phyloP scores from a whole-genome alignment of 83 land plant species.

The Larix sibirica region DNA sequence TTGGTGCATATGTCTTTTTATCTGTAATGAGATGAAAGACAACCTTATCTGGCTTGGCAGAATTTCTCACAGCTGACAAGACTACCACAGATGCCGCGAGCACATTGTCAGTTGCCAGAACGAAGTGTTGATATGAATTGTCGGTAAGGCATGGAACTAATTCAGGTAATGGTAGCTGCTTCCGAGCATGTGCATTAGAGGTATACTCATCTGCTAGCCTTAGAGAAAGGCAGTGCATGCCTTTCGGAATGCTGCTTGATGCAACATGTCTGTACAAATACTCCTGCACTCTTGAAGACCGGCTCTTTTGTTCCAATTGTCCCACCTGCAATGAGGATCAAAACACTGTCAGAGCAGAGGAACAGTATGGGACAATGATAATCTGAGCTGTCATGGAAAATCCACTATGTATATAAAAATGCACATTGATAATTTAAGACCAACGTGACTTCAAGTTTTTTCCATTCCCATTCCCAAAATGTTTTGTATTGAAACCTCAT shows the following conservation, averaged over 20 bases:
- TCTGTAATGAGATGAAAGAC: slow-evolving; percentile 92
- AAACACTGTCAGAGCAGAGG: background rate
- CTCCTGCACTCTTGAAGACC: slow-evolving; percentile 79
- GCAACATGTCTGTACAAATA: slow-evolving; percentile 90
- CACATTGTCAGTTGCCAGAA: slow-evolving; percentile 91
- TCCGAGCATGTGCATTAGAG: slow-evolving; percentile 81
- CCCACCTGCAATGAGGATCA: slow-evolving; percentile 40
- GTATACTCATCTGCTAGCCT: slow-evolving; percentile 84
- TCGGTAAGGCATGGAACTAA: slow-evolving; percentile 73
- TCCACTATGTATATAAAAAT: background rate
- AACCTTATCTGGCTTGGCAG: slow-evolving; percentile 54
- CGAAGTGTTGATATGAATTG: slow-evolving; percentile 70
- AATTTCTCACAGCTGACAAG: slow-evolving; percentile 63
- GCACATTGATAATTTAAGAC: background rate
- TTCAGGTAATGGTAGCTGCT: slow-evolving; percentile 78
- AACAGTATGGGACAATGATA: background rate
- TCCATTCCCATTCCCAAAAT: slow-evolving; percentile 1
- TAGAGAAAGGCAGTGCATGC: slow-evolving; percentile 82
- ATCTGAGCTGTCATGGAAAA: background rate
- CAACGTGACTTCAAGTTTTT: background rate
- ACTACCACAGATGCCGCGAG: slow-evolving; percentile 90
- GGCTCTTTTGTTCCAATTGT: slow-evolving; percentile 57
- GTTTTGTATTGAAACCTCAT: background rate
- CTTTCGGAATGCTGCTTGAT: slow-evolving; percentile 91
- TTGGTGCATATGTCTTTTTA: slow-evolving; percentile 88